These are phyloP conservation scores for Acanthochlamys bracteata DNA, from an alignment of 106 monocot species.

Conservation along the genomic window DNA sequence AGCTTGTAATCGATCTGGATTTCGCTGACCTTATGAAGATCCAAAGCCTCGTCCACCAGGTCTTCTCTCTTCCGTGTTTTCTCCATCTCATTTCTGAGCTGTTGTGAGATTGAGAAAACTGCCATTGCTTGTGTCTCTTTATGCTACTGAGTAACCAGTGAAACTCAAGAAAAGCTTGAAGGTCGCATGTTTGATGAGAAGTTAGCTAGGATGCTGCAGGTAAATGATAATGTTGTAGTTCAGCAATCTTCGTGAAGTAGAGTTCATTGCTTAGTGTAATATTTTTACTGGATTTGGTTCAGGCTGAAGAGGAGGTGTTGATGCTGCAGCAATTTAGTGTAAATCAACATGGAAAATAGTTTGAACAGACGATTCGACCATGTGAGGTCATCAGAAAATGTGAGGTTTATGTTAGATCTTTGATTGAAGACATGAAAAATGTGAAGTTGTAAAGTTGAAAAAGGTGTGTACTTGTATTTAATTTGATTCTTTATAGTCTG, in stretches of 20 bases:
- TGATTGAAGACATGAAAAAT: not conserved
- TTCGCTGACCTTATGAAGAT: not conserved
- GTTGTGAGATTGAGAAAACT: no score
- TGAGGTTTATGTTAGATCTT: slow-evolving; percentile 31
- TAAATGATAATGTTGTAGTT: not conserved
- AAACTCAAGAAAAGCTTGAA: slow-evolving; percentile 3
- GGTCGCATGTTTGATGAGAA: slow-evolving; percentile 47
- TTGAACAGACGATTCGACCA: slow-evolving; percentile 43
- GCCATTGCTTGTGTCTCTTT: slow-evolving; percentile 27
- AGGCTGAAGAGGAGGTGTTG: slow-evolving; percentile 92
- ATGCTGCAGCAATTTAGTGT: slow-evolving; percentile 43
- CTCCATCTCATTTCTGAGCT: no score
- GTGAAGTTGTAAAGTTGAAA: not conserved
- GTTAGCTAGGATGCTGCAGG: slow-evolving; percentile 79
- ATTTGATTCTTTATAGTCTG: no score
- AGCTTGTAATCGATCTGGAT: not conserved
- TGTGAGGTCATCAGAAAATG: slow-evolving; percentile 44
- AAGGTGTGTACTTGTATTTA: no score
- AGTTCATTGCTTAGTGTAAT: not conserved
- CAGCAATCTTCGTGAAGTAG: not conserved
- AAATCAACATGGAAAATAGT: slow-evolving; percentile 26
- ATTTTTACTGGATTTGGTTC: not conserved
- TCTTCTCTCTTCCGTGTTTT: not conserved
- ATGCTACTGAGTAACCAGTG: slow-evolving; percentile 2
- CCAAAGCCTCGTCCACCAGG: not conserved